Evolutionary conservation across 805 yeast species (phyloP).

Genomic region (Candida sonorensis): DNA sequence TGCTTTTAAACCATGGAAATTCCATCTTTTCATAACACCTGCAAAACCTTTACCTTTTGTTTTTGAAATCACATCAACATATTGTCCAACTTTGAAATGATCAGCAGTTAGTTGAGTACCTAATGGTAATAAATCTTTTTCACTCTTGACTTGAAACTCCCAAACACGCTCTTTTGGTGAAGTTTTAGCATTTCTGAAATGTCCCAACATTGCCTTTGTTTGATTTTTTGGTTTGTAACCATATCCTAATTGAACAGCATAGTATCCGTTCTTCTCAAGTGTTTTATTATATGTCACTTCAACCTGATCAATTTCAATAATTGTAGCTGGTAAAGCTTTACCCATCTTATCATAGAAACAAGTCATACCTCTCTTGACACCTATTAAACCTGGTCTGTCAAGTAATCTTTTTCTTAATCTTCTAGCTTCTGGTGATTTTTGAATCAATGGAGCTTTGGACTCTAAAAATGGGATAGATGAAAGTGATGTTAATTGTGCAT

Average conservation of each 20-base stretch:
- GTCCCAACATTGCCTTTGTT: constrained; percentile 62
- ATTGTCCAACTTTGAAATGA: constrained; percentile 77
- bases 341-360: constrained; percentile 72
- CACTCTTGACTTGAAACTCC: constrained; percentile 75
- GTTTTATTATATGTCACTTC: constrained; percentile 79
- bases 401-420: constrained; percentile 69
- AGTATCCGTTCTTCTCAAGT: constrained; percentile 66
- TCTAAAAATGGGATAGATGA: constrained; percentile 42
- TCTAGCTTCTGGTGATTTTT: constrained; percentile 63
- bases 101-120: constrained; percentile 80
- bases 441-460: constrained; percentile 43
- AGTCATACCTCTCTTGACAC: constrained; percentile 85
- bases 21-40: constrained; percentile 96
- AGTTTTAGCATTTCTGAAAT: constrained; percentile 69
- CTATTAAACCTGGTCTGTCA: constrained; percentile 76
- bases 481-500: constrained; percentile 33
- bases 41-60: constrained; percentile 95
- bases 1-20: constrained; percentile 83
- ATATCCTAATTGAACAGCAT: constrained; percentile 82
- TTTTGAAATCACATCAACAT: constrained; percentile 70
- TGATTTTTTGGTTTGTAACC: constrained; percentile 64
- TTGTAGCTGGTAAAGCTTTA: constrained; percentile 71
- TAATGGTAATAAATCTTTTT: constrained; percentile 57
- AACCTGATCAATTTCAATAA: constrained; percentile 78
- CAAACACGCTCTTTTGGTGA: constrained; percentile 72